These are phyloP conservation scores for Myriosclerotinia duriaeana DNA, from an alignment of 2,329 filamentous ascomycete species.

Conservation along the genomic window DNA sequence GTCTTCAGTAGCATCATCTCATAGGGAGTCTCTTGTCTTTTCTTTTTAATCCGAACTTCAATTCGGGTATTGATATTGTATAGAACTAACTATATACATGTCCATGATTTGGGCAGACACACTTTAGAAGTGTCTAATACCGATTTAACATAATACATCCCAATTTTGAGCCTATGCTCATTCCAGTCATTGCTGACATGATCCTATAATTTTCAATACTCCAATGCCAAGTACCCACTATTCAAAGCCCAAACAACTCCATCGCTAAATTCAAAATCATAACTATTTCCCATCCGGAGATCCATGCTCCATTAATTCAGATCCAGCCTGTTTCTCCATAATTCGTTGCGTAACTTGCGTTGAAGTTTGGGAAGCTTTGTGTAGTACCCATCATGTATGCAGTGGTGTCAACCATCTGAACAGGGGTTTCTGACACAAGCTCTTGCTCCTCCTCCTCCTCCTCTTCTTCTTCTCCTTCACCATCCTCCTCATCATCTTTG, in stretches of 20 bases:
- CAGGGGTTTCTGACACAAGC: neutral
- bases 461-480: conserved; percentile 36
- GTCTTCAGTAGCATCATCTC: neutral
- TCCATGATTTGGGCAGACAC: neutral
- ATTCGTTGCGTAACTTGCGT: conserved; percentile 10
- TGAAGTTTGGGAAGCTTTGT: conserved; percentile 13
- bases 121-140: neutral
- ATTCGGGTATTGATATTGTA: conserved; percentile 11
- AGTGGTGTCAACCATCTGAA: neutral
- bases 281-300: conserved; percentile 21
- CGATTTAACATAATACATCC: neutral
- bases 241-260: conserved; percentile 23
- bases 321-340: conserved; percentile 19
- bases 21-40: neutral
- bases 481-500: conserved; percentile 49
- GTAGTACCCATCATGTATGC: conserved; percentile 12
- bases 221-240: conserved; percentile 11
- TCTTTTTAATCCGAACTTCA: neutral
- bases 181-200: conserved; percentile 20
- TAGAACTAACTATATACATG: conserved; percentile 7
- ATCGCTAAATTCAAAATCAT: conserved; percentile 15
- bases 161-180: neutral
- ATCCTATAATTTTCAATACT: conserved; percentile 18
- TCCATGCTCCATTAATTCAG: conserved; percentile 16
- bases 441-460: conserved; percentile 1